Evolutionary conservation across 2,329 filamentous ascomycete genomes (phyloP).

Genomic region (Cladophialophora yegresii): DNA sequence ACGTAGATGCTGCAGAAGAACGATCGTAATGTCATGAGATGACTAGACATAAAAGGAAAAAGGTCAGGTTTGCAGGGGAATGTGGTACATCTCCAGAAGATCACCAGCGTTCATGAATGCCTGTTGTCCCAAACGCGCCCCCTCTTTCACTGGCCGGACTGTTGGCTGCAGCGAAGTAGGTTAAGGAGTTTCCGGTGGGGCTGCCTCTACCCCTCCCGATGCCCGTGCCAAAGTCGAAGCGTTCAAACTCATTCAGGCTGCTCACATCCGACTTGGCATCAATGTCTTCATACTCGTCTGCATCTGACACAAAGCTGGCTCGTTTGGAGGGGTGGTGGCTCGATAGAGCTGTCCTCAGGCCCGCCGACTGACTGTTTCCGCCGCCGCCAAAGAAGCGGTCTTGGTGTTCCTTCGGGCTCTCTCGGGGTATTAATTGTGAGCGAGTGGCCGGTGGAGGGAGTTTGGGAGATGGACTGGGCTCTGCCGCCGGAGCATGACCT

Average conservation of each 20-base stretch:
- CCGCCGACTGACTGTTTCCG: slow-evolving; percentile 1
- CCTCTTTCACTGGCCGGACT: slow-evolving; percentile 24
- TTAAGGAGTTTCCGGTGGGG: slow-evolving; percentile 23
- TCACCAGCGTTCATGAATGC: slow-evolving; percentile 30
- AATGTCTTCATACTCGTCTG: slow-evolving; percentile 36
- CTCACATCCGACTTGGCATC: slow-evolving; percentile 37
- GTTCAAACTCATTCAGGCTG: slow-evolving; percentile 36
- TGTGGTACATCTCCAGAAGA: not conserved
- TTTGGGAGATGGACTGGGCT: slow-evolving; percentile 33
- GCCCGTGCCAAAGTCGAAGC: slow-evolving; percentile 31
- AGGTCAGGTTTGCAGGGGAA: not conserved
- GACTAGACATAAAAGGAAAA: slow-evolving; percentile 6
- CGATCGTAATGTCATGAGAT: slow-evolving; percentile 26
- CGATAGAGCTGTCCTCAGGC: slow-evolving; percentile 3
- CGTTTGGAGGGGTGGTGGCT: slow-evolving; percentile 10
- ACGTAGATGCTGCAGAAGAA: slow-evolving; percentile 15
- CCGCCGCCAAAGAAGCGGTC: slow-evolving; percentile 21
- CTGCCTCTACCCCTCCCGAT: slow-evolving; percentile 27
- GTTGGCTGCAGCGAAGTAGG: slow-evolving; percentile 28
- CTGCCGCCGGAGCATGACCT: slow-evolving; percentile 24
- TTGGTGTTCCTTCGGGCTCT: slow-evolving; percentile 21
- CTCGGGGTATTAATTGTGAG: slow-evolving; percentile 32
- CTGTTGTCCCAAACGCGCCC: slow-evolving; percentile 23
- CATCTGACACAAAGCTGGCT: slow-evolving; percentile 29
- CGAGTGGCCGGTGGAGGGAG: slow-evolving; percentile 34